A percentile compares a stretch with the other conserved stretches of the same genome.
These are phyloP conservation scores for Blakeslea trispora DNA, from an alignment of 371 early-diverging fungal genomes.

Conservation along the genomic window DNA sequence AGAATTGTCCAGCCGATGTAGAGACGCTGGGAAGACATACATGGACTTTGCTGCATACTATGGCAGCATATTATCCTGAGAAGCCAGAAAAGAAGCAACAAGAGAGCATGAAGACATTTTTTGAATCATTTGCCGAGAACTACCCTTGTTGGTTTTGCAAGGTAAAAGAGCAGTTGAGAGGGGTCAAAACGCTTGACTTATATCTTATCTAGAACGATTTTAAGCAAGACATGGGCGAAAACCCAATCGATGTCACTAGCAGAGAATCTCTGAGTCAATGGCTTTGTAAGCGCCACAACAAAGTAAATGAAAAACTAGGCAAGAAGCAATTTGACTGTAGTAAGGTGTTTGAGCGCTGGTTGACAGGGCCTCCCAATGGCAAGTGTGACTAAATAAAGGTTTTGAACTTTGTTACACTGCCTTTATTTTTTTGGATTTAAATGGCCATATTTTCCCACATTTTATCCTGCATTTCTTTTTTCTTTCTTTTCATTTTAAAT, in stretches of 20 bases:
- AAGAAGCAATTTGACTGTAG: constrained; percentile 95
- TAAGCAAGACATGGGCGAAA: constrained; percentile 62
- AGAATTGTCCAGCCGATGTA: constrained; percentile 89
- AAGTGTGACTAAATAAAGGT: constrained; percentile 57
- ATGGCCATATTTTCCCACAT: constrained; percentile 16
- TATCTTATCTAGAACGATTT: constrained; percentile 62
- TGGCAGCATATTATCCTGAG: constrained; percentile 97
- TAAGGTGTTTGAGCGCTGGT: constrained; percentile 93
- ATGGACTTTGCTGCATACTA: constrained; percentile 98
- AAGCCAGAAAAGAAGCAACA: constrained; percentile 74
- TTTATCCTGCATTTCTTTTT: constrained; percentile 12
- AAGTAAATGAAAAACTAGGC: constrained; percentile 92
- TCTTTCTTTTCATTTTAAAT: not conserved
- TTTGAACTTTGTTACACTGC: not conserved
- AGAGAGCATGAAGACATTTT: constrained; percentile 65
- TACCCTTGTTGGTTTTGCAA: constrained; percentile 97
- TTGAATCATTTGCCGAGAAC: constrained; percentile 79
- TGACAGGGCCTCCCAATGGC: constrained; percentile 80
- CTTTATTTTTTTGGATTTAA: not conserved
- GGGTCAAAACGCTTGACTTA: not conserved
- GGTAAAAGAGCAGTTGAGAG: constrained; percentile 11
- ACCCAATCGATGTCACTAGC: constrained; percentile 86
- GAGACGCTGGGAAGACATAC: constrained; percentile 88
- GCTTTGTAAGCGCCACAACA: constrained; percentile 97
- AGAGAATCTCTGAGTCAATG: constrained; percentile 79